Evolutionary conservation across 495 filamentous ascomycete genomes (phyloP).

Genomic region (Saxophila tyrrhenica): DNA sequence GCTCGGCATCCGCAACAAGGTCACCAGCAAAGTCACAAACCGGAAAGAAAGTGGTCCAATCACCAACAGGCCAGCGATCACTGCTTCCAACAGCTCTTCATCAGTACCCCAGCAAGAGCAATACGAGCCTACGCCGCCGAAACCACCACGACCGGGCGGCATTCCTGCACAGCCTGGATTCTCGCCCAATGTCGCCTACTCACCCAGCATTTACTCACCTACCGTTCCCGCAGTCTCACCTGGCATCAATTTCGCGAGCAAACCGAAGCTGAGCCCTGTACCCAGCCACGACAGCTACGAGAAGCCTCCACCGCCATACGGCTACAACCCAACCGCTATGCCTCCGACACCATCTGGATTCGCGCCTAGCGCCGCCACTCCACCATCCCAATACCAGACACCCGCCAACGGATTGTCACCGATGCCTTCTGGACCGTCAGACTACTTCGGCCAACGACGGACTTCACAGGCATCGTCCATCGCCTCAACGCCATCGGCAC

Average conservation of each 20-base stretch:
- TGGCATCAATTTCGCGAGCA: conserved; percentile 4
- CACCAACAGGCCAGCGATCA: not conserved
- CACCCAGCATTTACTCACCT: conserved; percentile 5
- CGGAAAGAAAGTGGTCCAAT: not conserved
- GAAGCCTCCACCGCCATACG: conserved; percentile 7
- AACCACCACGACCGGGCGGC: conserved; percentile 11
- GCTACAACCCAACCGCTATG: conserved; percentile 1
- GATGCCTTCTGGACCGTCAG: not conserved
- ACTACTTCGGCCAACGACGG: conserved; percentile 8
- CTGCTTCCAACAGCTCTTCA: not conserved
- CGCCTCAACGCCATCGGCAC: conserved; percentile 5
- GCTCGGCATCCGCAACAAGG: conserved; percentile 18
- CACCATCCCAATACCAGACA: conserved; percentile 13
- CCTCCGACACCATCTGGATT: conserved; percentile 3
- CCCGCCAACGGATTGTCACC: conserved; percentile 1
- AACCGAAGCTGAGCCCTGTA: conserved; percentile 2
- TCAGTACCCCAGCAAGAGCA: not conserved
- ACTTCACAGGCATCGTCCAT: conserved; percentile 2
- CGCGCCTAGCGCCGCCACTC: not conserved
- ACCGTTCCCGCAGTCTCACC: not conserved
- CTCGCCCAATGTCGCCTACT: not conserved
- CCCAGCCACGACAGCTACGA: not conserved
- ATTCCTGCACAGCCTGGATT: not conserved
- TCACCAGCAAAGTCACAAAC: not conserved
- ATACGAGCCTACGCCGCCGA: conserved; percentile 15